These are phyloP conservation scores for Eucalyptus fibrosa DNA, from an alignment of 345 rosid species.

Conservation along the genomic window DNA sequence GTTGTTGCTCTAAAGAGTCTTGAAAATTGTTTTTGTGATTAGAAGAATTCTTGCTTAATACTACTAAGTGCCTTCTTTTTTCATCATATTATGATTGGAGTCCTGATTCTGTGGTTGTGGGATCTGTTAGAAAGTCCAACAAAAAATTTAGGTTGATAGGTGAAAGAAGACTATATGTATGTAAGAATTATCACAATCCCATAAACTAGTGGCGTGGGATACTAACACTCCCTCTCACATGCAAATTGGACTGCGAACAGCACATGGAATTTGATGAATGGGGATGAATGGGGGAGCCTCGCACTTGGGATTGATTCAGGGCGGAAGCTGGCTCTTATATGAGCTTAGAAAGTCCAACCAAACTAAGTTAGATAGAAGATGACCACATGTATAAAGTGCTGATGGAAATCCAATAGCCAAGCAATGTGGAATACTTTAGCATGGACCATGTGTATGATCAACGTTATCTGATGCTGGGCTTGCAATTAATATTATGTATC, in stretches of 20 bases:
- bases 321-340: background rate
- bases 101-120: background rate
- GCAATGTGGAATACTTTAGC: background rate
- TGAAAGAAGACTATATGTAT: background rate
- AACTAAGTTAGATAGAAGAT: background rate
- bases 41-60: background rate
- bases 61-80: background rate
- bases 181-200: background rate
- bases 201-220: background rate
- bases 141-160: background rate
- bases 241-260: background rate
- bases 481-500: background rate
- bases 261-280: background rate
- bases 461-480: background rate
- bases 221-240: background rate
- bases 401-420: background rate
- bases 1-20: background rate
- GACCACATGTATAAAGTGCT: background rate
- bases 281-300: background rate
- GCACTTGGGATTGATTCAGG: background rate
- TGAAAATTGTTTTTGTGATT: background rate
- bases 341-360: background rate
- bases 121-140: background rate
- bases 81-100: background rate
- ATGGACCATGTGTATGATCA: background rate